Conservation (phyloP, 352 stramenopile genomes). For the Phytophthora melonis region DNA sequence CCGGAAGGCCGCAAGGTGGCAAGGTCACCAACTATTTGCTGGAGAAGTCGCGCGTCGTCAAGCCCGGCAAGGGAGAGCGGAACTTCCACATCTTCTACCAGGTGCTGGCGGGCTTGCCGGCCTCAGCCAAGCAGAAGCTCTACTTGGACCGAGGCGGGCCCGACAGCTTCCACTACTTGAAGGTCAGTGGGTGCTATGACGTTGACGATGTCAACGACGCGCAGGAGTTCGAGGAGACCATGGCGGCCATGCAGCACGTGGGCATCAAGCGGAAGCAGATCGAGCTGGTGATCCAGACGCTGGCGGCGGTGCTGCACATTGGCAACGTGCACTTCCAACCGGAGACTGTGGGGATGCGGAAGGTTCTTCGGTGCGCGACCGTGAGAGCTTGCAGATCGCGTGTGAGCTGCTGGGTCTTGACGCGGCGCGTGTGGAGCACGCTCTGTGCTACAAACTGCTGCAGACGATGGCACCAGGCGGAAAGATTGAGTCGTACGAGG, state of each 20-base stretch:
- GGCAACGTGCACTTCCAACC: conserved; percentile 81
- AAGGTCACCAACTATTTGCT: conserved; percentile 94
- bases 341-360: conserved; percentile 77
- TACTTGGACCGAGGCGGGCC: conserved; percentile 70
- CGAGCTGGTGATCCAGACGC: conserved; percentile 87
- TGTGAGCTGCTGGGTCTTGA: conserved; percentile 80
- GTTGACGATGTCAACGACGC: conserved; percentile 94
- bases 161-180: conserved; percentile 90
- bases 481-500: conserved; percentile 88
- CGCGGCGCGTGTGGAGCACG: conserved; percentile 65
- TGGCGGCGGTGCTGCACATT: conserved; percentile 82
- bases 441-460: conserved; percentile 86
- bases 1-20: conserved; percentile 79
- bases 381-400: conserved; percentile 65
- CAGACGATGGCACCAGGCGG: conserved; percentile 89
- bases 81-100: conserved; percentile 98
- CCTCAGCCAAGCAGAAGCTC: conserved; percentile 73
- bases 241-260: conserved; percentile 89
- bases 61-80: conserved; percentile 86
- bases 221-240: conserved; percentile 88
- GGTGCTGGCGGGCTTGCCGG: conserved; percentile 75
- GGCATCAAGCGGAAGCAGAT: conserved; percentile 91
- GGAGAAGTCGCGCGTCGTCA: conserved; percentile 92
- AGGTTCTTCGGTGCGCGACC: conserved; percentile 60
- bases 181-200: conserved; percentile 87